Conservation (phyloP, 345 rosid species). For the Sapria himalayana region DNA sequence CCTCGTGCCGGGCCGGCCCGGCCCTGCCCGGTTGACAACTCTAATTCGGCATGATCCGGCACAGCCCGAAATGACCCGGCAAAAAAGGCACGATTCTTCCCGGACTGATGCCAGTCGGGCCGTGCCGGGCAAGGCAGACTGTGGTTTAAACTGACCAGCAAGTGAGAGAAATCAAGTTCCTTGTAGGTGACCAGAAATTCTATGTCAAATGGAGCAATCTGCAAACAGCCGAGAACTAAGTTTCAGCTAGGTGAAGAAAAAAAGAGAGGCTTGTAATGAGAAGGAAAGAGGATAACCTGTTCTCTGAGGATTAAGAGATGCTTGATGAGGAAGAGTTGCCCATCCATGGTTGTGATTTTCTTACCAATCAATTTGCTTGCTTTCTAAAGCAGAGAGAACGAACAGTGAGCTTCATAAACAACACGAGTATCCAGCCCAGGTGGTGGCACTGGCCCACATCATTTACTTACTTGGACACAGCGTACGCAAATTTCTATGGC, state of each 20-base stretch:
- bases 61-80: no score
- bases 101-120: no score
- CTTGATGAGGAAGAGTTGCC: conserved; percentile 86
- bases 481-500: conserved; percentile 83
- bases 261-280: conserved; percentile 1
- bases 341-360: conserved; percentile 74
- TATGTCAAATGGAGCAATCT: conserved; percentile 95
- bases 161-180: conserved; percentile 95
- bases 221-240: conserved; percentile 13
- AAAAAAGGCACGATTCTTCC: no score
- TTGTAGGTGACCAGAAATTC: conserved; percentile 89
- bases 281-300: conserved; percentile 32
- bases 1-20: no score
- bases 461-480: conserved; percentile 64
- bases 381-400: conserved; percentile 62
- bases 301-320: conserved; percentile 83
- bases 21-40: no score
- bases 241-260: conserved; percentile 3
- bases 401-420: no score
- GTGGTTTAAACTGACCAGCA: conserved; percentile 51
- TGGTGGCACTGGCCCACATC: no score
- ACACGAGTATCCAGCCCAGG: no score
- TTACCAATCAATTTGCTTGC: conserved; percentile 71
- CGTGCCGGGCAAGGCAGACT: no score
- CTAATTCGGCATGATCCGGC: no score